Conservation (phyloP, 345 rosid species). For the Litchi chinensis region DNA sequence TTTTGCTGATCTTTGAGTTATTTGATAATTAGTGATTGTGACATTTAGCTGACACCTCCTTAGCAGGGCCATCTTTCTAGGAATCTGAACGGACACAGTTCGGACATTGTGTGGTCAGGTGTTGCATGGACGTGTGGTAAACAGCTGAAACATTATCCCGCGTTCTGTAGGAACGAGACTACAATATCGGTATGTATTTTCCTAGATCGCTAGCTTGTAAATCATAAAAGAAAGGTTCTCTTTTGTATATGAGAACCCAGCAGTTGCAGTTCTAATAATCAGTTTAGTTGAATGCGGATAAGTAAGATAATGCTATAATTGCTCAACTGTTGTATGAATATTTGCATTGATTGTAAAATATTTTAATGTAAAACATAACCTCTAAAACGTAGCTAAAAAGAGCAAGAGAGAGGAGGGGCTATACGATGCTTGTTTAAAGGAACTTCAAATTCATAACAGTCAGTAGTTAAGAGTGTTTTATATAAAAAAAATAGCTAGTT, state of each 20-base stretch:
- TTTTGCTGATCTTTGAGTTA: slow-evolving; percentile 18
- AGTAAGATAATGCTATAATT: background rate
- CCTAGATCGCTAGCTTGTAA: background rate
- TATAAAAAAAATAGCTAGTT: background rate
- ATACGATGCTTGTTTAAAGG: background rate
- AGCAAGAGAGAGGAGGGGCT: background rate
- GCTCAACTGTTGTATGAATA: background rate
- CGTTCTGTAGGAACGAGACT: slow-evolving; percentile 86
- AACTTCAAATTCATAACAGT: background rate
- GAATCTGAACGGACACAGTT: slow-evolving; percentile 53
- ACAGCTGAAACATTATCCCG: slow-evolving; percentile 89
- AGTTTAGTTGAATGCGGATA: background rate
- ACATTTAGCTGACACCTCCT: slow-evolving; percentile 8
- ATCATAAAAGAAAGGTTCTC: background rate
- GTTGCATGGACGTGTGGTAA: slow-evolving; percentile 84
- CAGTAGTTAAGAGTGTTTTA: background rate
- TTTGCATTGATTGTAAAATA: background rate
- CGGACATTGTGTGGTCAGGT: slow-evolving; percentile 91
- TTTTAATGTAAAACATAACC: background rate
- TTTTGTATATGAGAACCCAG: background rate
- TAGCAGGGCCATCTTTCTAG: slow-evolving; percentile 58
- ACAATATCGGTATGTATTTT: slow-evolving; percentile 65
- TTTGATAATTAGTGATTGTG: slow-evolving; percentile 23
- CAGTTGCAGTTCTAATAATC: background rate
- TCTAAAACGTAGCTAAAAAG: background rate